Evolutionary conservation across 345 rosid species (phyloP).

Genomic region (Lumnitzera littorea): DNA sequence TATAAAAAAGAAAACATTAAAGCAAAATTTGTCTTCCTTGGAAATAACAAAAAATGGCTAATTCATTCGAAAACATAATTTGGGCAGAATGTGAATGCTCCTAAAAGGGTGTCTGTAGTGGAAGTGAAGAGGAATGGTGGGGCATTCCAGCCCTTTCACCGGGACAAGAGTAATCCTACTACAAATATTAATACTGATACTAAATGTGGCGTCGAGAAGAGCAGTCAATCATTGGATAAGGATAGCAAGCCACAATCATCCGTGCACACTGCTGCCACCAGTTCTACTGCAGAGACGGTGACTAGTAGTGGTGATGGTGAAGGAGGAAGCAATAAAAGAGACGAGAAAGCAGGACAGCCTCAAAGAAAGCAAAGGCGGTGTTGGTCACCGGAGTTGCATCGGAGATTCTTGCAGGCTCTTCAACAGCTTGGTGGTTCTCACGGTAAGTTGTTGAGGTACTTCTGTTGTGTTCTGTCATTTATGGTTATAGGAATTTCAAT

Average conservation of each 20-base stretch:
- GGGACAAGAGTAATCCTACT: slow-evolving; percentile 24
- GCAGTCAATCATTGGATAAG: slow-evolving; percentile 23
- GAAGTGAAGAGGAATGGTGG: slow-evolving; percentile 70
- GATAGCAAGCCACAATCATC: slow-evolving; percentile 5
- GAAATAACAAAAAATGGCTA: not conserved
- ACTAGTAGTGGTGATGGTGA: slow-evolving; percentile 19
- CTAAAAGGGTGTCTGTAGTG: slow-evolving; percentile 40
- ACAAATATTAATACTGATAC: slow-evolving; percentile 10
- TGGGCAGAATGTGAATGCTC: slow-evolving; percentile 26
- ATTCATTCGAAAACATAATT: not conserved
- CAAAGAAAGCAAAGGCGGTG: slow-evolving; percentile 77
- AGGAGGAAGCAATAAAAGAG: slow-evolving; percentile 20
- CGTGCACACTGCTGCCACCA: slow-evolving; percentile 39
- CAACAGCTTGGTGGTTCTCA: slow-evolving; percentile 93
- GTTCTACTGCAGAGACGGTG: slow-evolving; percentile 35
- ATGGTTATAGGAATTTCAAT: not conserved
- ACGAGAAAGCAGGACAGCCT: slow-evolving; percentile 33
- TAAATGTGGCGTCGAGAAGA: not conserved
- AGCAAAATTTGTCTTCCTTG: not conserved
- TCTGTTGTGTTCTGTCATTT: not conserved
- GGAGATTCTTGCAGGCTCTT: slow-evolving; percentile 75
- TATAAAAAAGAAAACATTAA: no score
- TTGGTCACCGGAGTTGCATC: slow-evolving; percentile 95
- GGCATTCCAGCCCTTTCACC: slow-evolving; percentile 75
- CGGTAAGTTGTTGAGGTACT: slow-evolving; percentile 26